Conservation (phyloP, 441 rosid species). For the Erysimum pusillum region DNA sequence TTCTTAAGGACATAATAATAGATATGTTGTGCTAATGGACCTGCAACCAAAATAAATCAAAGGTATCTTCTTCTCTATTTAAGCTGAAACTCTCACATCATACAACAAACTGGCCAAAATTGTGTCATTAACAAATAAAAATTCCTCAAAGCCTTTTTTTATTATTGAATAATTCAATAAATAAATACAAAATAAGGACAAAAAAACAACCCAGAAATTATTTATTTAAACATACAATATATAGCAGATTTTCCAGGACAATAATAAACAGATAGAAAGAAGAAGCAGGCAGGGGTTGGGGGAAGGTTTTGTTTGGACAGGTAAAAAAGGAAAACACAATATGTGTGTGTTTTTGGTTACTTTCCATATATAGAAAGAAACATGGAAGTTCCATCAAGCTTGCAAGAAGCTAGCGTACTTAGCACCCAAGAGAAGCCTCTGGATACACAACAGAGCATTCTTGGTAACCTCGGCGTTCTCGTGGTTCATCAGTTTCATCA, state of each 20-base stretch:
- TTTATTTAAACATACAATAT: constrained; percentile 28
- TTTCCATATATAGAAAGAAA: constrained; percentile 23
- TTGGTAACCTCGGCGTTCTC: constrained; percentile 93
- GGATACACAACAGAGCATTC: constrained; percentile 88
- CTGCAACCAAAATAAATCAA: no score
- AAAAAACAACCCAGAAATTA: constrained; percentile 17
- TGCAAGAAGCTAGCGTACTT: constrained; percentile 98
- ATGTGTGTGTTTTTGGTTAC: constrained; percentile 29
- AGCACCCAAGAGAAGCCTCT: constrained; percentile 97
- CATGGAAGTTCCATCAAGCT: constrained; percentile 55
- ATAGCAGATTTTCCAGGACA: constrained; percentile 26
- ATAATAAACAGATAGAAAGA: constrained; percentile 41
- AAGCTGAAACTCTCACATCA: no score
- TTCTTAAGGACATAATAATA: no score
- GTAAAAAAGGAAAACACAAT: constrained; percentile 14
- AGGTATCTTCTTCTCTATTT: no score
- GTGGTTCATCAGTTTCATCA: constrained; percentile 94
- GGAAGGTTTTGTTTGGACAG: constrained; percentile 25
- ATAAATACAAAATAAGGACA: constrained; percentile 41
- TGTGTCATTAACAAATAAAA: no score
- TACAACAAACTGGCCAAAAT: no score
- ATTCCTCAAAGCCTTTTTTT: not conserved
- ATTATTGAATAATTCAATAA: no score
- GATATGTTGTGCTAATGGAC: no score
- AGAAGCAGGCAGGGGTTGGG: constrained; percentile 19